phyloP scores from a whole-genome alignment of 73 alveolate genomes.

The Stentor roeselii region DNA sequence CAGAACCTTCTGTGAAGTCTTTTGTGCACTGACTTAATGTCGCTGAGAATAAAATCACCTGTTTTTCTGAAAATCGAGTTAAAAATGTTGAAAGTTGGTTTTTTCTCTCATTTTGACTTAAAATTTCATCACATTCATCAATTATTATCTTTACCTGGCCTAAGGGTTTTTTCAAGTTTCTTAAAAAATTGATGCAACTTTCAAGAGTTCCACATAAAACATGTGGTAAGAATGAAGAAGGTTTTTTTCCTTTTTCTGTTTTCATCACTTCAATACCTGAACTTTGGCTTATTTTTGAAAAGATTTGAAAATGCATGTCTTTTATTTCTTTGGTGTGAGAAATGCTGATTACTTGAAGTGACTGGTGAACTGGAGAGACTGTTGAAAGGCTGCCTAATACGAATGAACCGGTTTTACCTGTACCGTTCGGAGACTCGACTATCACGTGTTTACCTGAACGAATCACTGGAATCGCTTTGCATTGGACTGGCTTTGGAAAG shows the following conservation, averaged over 20 bases:
- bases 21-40: not conserved
- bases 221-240: not conserved
- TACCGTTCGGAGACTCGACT: slow-evolving; percentile 94
- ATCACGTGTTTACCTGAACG: slow-evolving; percentile 71
- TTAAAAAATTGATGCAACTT: not conserved
- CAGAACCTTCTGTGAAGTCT: not conserved
- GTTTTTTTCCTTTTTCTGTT: not conserved
- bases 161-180: no score
- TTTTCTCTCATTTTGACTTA: not conserved
- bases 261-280: not conserved
- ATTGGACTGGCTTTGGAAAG: slow-evolving; percentile 52
- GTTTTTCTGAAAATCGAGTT: not conserved
- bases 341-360: not conserved
- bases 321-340: not conserved
- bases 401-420: slow-evolving; percentile 71
- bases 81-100: not conserved
- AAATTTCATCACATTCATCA: not conserved
- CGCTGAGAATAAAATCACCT: not conserved
- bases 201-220: not conserved
- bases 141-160: no score
- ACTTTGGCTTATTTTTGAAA: not conserved
- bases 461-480: slow-evolving; percentile 90
- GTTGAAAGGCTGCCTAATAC: slow-evolving; percentile 40
- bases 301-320: not conserved
- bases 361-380: not conserved